These are phyloP conservation scores for Lactifluus subvellereus DNA, from an alignment of 768 basidiomycete species.

Conservation along the genomic window DNA sequence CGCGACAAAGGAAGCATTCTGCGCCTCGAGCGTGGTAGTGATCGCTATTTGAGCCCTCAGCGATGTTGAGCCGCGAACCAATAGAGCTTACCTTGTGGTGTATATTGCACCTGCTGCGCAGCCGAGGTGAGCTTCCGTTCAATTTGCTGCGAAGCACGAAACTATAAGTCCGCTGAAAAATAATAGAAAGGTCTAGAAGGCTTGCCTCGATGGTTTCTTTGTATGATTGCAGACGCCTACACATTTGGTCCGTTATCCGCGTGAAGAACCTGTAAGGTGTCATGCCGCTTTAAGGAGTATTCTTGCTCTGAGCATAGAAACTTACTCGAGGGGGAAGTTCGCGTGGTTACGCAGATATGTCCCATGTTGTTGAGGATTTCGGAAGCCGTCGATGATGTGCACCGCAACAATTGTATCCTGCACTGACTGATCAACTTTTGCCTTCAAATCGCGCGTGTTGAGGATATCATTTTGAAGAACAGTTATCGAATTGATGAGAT, in stretches of 20 bases:
- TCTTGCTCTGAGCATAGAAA: slow-evolving; percentile 13
- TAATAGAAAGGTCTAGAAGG: background rate
- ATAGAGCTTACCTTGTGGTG: slow-evolving; percentile 59
- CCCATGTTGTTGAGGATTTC: slow-evolving; percentile 64
- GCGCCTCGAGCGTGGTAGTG: slow-evolving; percentile 69
- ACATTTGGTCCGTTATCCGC: slow-evolving; percentile 66
- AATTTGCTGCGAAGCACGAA: slow-evolving; percentile 51
- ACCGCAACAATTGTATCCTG: slow-evolving; percentile 76
- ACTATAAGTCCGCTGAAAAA: background rate
- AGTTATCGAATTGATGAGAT: slow-evolving; percentile 55
- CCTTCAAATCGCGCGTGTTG: slow-evolving; percentile 62
- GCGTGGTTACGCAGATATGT: slow-evolving; percentile 72
- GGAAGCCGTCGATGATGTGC: slow-evolving; percentile 72
- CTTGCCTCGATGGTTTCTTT: slow-evolving; percentile 68
- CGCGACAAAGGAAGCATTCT: slow-evolving; percentile 70
- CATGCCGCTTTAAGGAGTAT: background rate
- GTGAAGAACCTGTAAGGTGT: slow-evolving; percentile 53
- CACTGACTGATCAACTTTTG: slow-evolving; percentile 70
- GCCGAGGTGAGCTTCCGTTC: slow-evolving; percentile 74
- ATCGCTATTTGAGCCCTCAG: slow-evolving; percentile 44
- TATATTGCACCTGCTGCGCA: slow-evolving; percentile 53
- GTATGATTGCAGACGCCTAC: slow-evolving; percentile 68
- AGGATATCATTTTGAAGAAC: slow-evolving; percentile 61
- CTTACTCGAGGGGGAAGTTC: slow-evolving; percentile 76
- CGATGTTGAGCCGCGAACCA: slow-evolving; percentile 3